Evolutionary conservation across 208 protist species (phyloP), one percentile per base, ranked within the genome.

Genomic region (Trypanosoma theileri): DNA sequence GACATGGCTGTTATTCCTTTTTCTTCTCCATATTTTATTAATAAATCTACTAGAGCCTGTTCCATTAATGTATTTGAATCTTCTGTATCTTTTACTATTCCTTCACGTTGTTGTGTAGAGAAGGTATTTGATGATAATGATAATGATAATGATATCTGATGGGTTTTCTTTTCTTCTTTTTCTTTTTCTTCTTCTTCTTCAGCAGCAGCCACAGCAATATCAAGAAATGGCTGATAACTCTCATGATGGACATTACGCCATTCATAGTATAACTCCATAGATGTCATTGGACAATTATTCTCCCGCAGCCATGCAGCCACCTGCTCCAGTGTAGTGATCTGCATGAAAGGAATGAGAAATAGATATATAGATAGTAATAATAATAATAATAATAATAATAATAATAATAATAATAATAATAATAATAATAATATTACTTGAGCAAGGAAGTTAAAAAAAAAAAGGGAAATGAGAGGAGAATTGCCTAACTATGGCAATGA

Each of bases 241-340:
- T 75, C 44, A 59, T 58, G 41, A 28, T 71, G 41, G 1, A 69
- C 50, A 1, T 19, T 46, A 31, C 48, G 11, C 53, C 71, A 65
- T 54, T 82, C 82, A 56, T 78, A 55, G 52, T 79, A 79, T n/a
- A 88, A 59, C 45, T 77, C 68, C 22, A 80, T 22, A 17, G 72
- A 66, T 10, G 82, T 82, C 28, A 69, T 41, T 8, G 70, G 71
- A 48, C 77, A 78, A 7, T 54, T 6, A 41, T 82, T 58, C 16
- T 41, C 61, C 4, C 42, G 46, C 17, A 87, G 78, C 81, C 81
- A 87, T 16, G 1, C 31, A 1, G 65, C 69, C 13, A 87, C 71
- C 6, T 79, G 21, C 21, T 67, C 73, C 7, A 76, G 35, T 10
- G 64, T 65, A 12, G 60, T 41, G 21, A 17, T n/a, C 45, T 65